These are phyloP conservation scores for Spirogloea muscicola DNA, from an alignment of 139 green algal genomes.

Conservation along the genomic window DNA sequence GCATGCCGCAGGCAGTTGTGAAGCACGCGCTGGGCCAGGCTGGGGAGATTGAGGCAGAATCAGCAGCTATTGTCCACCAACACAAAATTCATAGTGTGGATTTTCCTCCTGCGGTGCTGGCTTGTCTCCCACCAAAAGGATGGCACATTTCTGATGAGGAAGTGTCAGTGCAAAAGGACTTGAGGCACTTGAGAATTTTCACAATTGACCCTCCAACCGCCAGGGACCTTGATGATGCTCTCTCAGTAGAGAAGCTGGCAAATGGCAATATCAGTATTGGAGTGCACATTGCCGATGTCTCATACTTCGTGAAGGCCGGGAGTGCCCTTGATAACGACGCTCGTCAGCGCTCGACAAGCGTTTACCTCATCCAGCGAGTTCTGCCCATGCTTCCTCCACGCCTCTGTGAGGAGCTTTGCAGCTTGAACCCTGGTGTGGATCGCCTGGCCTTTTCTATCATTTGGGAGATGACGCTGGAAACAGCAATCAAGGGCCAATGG, in stretches of 20 bases:
- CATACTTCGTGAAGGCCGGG: conserved; percentile 54
- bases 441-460: conserved; percentile 53
- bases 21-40: conserved; percentile 58
- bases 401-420: conserved; percentile 58
- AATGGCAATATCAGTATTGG: conserved; percentile 40
- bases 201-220: conserved; percentile 58
- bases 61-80: conserved; percentile 50
- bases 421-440: conserved; percentile 54
- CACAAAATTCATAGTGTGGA: conserved; percentile 27
- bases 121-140: conserved; percentile 72
- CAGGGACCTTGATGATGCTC: conserved; percentile 57
- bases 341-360: conserved; percentile 40
- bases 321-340: conserved; percentile 70
- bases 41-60: conserved; percentile 70
- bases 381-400: conserved; percentile 58
- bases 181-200: conserved; percentile 57
- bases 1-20: conserved; percentile 49
- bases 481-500: conserved; percentile 56
- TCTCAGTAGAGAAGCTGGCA: conserved; percentile 35
- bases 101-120: conserved; percentile 61
- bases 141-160: conserved; percentile 73
- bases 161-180: conserved; percentile 62
- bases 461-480: conserved; percentile 41
- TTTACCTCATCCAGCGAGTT: conserved; percentile 55
- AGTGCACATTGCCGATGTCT: conserved; percentile 63